Conservation (phyloP, 371 early-diverging fungal genomes). For the Apophysomyces variabilis region DNA sequence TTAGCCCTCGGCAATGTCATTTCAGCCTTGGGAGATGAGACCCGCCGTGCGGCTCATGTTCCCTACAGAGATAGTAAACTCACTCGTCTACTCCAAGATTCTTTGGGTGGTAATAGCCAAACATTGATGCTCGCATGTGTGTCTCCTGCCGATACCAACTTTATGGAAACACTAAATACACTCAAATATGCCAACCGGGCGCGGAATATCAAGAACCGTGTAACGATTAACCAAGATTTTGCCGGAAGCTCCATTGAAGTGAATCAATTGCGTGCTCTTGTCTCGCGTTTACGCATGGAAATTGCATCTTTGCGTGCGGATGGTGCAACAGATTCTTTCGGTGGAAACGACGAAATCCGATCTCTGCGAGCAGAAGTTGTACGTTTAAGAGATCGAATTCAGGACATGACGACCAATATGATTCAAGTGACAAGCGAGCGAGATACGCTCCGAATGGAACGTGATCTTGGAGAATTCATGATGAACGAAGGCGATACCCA, state of each 20-base stretch:
- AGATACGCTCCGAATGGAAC: conserved; percentile 64
- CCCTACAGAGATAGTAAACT: conserved; percentile 99
- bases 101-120: conserved; percentile 94
- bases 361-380: conserved; percentile 51
- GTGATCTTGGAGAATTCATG: conserved; percentile 50
- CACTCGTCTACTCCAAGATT: conserved; percentile 97
- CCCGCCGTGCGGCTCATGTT: conserved; percentile 71
- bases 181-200: conserved; percentile 92
- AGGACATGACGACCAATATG: conserved; percentile 51
- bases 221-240: conserved; percentile 78
- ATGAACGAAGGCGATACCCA: conserved; percentile 16
- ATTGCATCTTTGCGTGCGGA: conserved; percentile 56
- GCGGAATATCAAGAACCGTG: conserved; percentile 85
- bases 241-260: conserved; percentile 65
- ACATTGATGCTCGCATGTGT: conserved; percentile 96
- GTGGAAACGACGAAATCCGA: conserved; percentile 46
- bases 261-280: conserved; percentile 72
- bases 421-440: conserved; percentile 65
- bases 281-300: conserved; percentile 73
- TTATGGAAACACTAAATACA: conserved; percentile 92
- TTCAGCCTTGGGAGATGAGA: conserved; percentile 91
- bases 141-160: conserved; percentile 77
- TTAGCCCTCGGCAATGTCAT: conserved; percentile 99
- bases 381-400: conserved; percentile 59
- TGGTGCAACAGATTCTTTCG: conserved; percentile 36